Evolutionary conservation across 106 monocot genomes (phyloP).

Genomic region (Phalaenopsis equestris): DNA sequence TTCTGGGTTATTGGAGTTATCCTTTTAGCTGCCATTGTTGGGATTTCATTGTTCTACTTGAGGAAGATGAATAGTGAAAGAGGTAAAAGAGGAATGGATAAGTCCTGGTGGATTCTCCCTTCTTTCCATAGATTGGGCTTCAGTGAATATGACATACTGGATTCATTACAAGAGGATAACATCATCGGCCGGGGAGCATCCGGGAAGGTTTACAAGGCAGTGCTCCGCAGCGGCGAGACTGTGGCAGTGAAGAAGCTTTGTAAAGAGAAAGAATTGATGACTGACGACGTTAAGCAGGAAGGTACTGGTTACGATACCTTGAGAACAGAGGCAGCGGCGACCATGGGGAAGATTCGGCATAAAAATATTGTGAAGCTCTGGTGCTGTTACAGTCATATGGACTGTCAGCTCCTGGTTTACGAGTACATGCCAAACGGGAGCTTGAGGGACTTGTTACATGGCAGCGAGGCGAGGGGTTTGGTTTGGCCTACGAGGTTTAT

Average conservation of each 20-base stretch:
- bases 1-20: neutral
- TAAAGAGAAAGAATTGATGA: neutral
- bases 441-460: conserved; percentile 63
- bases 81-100: conserved; percentile 1
- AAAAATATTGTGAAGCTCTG: conserved; percentile 84
- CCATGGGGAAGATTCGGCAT: conserved; percentile 76
- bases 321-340: conserved; percentile 61
- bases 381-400: conserved; percentile 71
- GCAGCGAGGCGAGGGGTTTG: conserved; percentile 33
- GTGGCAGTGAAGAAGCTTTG: conserved; percentile 26
- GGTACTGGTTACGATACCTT: conserved; percentile 29
- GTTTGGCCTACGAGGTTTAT: conserved; percentile 53
- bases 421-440: conserved; percentile 95
- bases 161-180: conserved; percentile 30
- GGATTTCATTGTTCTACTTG: conserved; percentile 21
- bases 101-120: conserved; percentile 15
- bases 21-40: conserved; percentile 8
- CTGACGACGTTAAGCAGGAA: neutral
- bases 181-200: conserved; percentile 16
- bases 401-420: conserved; percentile 64
- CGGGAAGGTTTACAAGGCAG: conserved; percentile 26
- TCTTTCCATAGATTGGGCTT: conserved; percentile 36
- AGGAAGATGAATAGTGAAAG: conserved; percentile 1
- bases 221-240: conserved; percentile 15
- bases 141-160: conserved; percentile 20